These are phyloP conservation scores for Chenopodium quinoa DNA, from an alignment of 148 eudicot species.

Conservation along the genomic window DNA sequence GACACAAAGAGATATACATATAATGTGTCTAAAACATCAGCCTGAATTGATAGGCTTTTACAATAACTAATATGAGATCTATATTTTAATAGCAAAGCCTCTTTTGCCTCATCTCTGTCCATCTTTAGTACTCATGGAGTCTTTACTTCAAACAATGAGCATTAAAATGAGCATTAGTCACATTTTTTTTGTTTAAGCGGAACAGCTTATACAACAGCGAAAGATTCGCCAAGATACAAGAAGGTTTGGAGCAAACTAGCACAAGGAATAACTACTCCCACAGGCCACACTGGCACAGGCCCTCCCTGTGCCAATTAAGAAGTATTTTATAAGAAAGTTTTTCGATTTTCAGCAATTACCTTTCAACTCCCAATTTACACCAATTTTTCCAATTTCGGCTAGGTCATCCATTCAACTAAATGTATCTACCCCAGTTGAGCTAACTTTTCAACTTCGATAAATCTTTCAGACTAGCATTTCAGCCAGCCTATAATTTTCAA, in stretches of 20 bases:
- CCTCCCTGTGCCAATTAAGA: neutral
- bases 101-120: neutral
- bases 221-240: neutral
- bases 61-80: neutral
- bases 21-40: neutral
- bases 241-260: neutral
- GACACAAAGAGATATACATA: neutral
- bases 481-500: neutral
- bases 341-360: too few relatives aligned
- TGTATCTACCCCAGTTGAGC: neutral
- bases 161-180: neutral
- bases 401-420: neutral
- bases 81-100: neutral
- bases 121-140: neutral
- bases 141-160: too few relatives aligned
- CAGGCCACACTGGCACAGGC: neutral
- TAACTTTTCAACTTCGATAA: neutral
- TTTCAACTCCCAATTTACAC: too few relatives aligned
- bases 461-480: neutral
- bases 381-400: neutral
- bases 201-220: neutral
- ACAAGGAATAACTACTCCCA: neutral
- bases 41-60: neutral
- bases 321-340: neutral
- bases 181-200: neutral